Base-by-base conservation (phyloP, 2,329 filamentous ascomycete genomes). In the Leptographium procerum region DNA sequence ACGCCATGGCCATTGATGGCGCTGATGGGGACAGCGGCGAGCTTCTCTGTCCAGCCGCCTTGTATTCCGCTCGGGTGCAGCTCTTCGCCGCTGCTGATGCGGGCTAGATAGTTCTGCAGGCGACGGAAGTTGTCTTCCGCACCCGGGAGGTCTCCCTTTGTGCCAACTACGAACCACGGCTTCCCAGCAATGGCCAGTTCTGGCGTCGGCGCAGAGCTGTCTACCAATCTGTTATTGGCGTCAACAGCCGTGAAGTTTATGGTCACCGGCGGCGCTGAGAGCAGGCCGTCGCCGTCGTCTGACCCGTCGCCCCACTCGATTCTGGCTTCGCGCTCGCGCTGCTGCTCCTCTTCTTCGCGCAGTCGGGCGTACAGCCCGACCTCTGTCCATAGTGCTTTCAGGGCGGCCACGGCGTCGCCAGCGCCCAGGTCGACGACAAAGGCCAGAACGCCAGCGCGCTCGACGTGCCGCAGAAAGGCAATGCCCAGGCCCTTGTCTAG, bases 91-190 rank as follows among this genome's bases (percentile, higher is more conserved):
- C 74, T 75, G 56, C 81, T 81, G 28, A 97, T 79, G 4, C 74
- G 75, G 5, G 80, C 76, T 4, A 99, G 72, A 70, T 96, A 96
- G 10, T 73, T 72, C 64, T 84, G 84, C 64, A 99, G 74, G 56
- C 74, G 72, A 40, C 71, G 72, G 69, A 89, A 99, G 68, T 94
- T 95, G 28, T 84, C 80, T 69, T 91, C 82, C 2, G 94, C 95
- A 3, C 80, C 81, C 4, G 85, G 82, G 57, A 95, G 70, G 69
- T 97, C 92, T 1, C 89, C 91, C 72, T 97, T 97, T 24, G 91
- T 96, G 1, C 89, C 92, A 50, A 96, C 85, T 6, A 96, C 91
- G 66, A 95, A 94, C 94, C 94, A 99, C 1, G 94, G 91, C 74
- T 99, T 99, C 36, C 82, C 83, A n/a, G 88, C 88, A 64, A 97